phyloP scores from a whole-genome alignment of 352 stramenopile genomes.

The Pythium angustatum region DNA sequence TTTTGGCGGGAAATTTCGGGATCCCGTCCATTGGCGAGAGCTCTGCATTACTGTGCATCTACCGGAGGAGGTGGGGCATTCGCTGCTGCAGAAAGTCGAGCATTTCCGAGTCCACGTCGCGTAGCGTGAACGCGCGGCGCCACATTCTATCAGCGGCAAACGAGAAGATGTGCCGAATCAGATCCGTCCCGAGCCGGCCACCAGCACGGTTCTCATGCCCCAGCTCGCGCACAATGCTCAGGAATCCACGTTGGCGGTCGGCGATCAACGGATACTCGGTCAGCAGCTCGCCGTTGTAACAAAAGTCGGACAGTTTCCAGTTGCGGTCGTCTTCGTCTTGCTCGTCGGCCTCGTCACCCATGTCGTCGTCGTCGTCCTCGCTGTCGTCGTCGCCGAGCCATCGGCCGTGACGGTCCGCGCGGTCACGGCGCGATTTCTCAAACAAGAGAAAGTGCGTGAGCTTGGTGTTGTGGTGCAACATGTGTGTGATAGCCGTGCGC shows the following conservation, averaged over 20 bases:
- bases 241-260: not conserved
- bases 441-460: conserved; percentile 2
- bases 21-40: no score
- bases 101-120: not conserved
- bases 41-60: no score
- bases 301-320: conserved; percentile 4
- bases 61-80: no score
- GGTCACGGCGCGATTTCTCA: not conserved
- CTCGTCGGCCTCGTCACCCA: not conserved
- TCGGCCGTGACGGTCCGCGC: not conserved
- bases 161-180: not conserved
- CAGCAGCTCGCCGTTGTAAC: not conserved
- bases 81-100: not conserved
- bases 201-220: not conserved
- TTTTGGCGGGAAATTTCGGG: no score
- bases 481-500: not conserved
- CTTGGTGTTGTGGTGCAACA: not conserved
- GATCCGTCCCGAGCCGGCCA: not conserved
- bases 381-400: not conserved
- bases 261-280: not conserved
- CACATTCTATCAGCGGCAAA: not conserved
- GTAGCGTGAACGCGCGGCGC: not conserved
- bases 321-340: not conserved
- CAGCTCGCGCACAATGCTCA: not conserved
- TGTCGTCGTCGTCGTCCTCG: not conserved